Base-by-base conservation (phyloP, 2,329 filamentous ascomycete species). In the Massarina eburnea region DNA sequence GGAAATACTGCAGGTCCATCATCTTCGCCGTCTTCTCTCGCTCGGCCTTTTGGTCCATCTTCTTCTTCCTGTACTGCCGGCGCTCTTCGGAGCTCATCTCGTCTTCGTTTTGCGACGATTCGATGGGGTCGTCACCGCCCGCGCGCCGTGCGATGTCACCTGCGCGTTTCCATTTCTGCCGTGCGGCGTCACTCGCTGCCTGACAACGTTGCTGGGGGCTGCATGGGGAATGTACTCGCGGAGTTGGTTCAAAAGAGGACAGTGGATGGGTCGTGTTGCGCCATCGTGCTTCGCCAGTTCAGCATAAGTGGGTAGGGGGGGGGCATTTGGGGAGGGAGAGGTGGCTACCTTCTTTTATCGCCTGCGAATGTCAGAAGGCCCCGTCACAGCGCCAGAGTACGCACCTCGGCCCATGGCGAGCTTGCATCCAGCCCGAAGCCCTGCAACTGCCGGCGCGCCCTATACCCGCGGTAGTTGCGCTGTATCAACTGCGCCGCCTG, bases 1-100 rank as follows among this genome's bases (percentile, higher is more conserved):
- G 75, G 52, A 94, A 95, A 64, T 95, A 95, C 61, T 89, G 86
- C 27, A 95, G 68, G 15, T 89, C 89, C 88, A 95, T 92, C 67
- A 83, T 85, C 66, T 85, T 88, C 1, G 89, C 84, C 4, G 81
- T 82, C 55, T 83, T 81, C 48, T 83, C 82, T 27, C 84, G 77
- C 57, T 80, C 76, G 0, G 73, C 72, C 62, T 80, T 82, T 45
- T 78, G 72, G 55, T 81, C 73, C 8, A 75, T 65, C 44, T 74
- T 73, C 37, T 60, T 64, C 33, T 58, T 57, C 24, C 64, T 55
- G 27, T 68, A 58, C 43, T 69, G 54, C 5, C 60, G 60, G 14
- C 57, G 55, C 34, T 73, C 60, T 34, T 71, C 66, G 10, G 62
- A 54, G 14, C 54, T 59, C 51, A 66, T 62, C 4, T 64, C 64